A percentile compares a stretch with the other conserved stretches of the same genome.
phyloP scores from a whole-genome alignment of 768 basidiomycete genomes.

The Cyclocybe aegerita region DNA sequence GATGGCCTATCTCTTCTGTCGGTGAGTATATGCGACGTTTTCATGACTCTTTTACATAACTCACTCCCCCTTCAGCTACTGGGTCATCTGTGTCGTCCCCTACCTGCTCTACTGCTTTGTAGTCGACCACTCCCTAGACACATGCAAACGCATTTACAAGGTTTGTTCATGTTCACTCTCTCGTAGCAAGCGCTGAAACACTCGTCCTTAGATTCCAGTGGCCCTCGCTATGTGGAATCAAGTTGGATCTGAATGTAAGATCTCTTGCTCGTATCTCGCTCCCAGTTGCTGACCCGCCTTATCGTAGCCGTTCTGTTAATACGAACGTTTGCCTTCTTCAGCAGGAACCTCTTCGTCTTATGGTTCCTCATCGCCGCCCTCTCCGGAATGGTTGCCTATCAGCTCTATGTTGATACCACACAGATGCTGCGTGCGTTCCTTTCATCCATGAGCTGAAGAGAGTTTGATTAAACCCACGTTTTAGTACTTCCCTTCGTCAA shows the following conservation, averaged over 20 bases:
- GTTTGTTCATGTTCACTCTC: slow-evolving; percentile 29
- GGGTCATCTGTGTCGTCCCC: slow-evolving; percentile 80
- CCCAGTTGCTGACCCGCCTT: slow-evolving; percentile 14
- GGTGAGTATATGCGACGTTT: slow-evolving; percentile 44
- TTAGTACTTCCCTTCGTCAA: slow-evolving; percentile 66
- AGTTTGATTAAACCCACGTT: slow-evolving; percentile 7
- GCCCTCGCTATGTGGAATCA: slow-evolving; percentile 87
- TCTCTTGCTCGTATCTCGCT: slow-evolving; percentile 5
- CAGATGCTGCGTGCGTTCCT: slow-evolving; percentile 68
- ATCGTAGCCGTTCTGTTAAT: slow-evolving; percentile 72
- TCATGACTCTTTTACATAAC: slow-evolving; percentile 16
- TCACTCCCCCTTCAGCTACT: slow-evolving; percentile 51
- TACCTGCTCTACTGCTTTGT: slow-evolving; percentile 79
- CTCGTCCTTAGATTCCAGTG: slow-evolving; percentile 61
- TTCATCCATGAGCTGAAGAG: neutral
- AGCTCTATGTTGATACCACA: slow-evolving; percentile 75
- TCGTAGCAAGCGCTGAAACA: slow-evolving; percentile 5
- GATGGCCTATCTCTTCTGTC: slow-evolving; percentile 80
- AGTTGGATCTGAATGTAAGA: slow-evolving; percentile 75
- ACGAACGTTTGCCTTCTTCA: slow-evolving; percentile 85
- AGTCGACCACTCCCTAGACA: slow-evolving; percentile 59
- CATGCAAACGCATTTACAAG: slow-evolving; percentile 71
- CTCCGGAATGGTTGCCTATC: slow-evolving; percentile 75
- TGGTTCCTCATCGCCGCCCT: slow-evolving; percentile 63
- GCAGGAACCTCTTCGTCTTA: slow-evolving; percentile 69